Evolutionary conservation across 2,329 filamentous ascomycete species (phyloP).

Genomic region (Exutisphaerella laricina): DNA sequence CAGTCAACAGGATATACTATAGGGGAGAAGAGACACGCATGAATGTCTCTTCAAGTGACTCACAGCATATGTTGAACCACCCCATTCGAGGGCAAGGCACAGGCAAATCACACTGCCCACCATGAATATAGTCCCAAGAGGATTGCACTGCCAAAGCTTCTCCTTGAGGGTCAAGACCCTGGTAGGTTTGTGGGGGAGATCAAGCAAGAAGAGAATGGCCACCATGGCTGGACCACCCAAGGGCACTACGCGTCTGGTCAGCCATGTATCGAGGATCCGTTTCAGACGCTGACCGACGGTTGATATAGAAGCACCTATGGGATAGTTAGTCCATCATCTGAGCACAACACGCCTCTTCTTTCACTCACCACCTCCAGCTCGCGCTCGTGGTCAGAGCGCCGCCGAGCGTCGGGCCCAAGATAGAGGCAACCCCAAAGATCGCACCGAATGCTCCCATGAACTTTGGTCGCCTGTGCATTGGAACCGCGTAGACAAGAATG

Average conservation of each 20-base stretch:
- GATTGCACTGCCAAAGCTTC: conserved; percentile 31
- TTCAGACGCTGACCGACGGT: too few relatives aligned
- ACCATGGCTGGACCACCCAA: conserved; percentile 38
- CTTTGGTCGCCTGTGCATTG: conserved; percentile 16
- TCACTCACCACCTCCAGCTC: conserved; percentile 48
- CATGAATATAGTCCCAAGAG: conserved; percentile 35
- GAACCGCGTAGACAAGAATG: too few relatives aligned
- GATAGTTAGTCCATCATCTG: background rate
- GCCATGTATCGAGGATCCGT: too few relatives aligned
- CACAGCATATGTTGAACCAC: too few relatives aligned
- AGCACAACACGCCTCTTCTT: background rate
- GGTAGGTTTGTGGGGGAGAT: conserved; percentile 28
- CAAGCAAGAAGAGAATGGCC: conserved; percentile 27
- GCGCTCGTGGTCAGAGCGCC: conserved; percentile 44
- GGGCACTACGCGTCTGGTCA: too few relatives aligned
- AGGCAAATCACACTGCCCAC: conserved; percentile 38
- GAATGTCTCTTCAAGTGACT: too few relatives aligned
- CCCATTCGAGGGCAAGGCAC: conserved; percentile 44
- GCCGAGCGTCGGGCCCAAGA: conserved; percentile 48
- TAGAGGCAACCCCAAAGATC: conserved; percentile 40
- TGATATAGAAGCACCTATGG: conserved; percentile 38
- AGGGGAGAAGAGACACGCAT: too few relatives aligned
- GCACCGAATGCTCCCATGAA: conserved; percentile 32
- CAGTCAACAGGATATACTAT: too few relatives aligned
- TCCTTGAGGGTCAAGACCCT: conserved; percentile 40